These are phyloP conservation scores for Dovyalis caffra DNA, from an alignment of 345 rosid species.

Conservation along the genomic window DNA sequence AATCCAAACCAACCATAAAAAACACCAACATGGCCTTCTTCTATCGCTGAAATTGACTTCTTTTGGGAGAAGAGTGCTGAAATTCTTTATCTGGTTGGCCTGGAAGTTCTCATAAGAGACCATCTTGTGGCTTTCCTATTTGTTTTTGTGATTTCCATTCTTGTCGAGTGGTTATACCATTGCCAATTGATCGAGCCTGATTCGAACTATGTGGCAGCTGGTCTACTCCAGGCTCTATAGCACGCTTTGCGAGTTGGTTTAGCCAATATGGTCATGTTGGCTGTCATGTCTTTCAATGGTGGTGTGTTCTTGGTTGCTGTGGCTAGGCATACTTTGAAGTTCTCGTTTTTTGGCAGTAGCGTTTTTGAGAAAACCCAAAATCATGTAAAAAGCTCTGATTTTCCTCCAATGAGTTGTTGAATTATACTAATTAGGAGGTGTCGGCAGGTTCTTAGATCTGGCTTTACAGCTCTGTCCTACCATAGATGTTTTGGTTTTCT, in stretches of 20 bases:
- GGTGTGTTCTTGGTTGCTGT: conserved; percentile 41
- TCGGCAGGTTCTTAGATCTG: no score
- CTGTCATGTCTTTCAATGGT: conserved; percentile 48
- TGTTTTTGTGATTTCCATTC: conserved; percentile 28
- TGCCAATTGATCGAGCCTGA: conserved; percentile 23
- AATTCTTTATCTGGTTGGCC: conserved; percentile 52
- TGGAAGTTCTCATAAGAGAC: conserved; percentile 4
- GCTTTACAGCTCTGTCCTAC: no score
- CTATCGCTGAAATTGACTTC: no score
- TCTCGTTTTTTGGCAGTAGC: conserved; percentile 38
- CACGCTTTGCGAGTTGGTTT: conserved; percentile 33
- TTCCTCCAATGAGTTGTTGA: conserved; percentile 5
- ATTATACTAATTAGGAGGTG: no score
- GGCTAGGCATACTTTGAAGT: conserved; percentile 42
- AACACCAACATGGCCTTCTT: no score
- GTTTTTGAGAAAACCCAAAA: conserved; percentile 8
- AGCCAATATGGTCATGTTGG: conserved; percentile 41
- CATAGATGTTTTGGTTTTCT: no score
- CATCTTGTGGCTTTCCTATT: conserved; percentile 31
- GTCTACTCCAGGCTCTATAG: conserved; percentile 29
- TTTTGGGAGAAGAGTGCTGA: conserved; percentile 37
- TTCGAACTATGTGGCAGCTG: conserved; percentile 1
- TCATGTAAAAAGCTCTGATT: not conserved
- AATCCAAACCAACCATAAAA: no score
- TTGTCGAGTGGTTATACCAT: conserved; percentile 36